Evolutionary conservation across 768 basidiomycete genomes (phyloP).

Genomic region (Harrya chromipes): DNA sequence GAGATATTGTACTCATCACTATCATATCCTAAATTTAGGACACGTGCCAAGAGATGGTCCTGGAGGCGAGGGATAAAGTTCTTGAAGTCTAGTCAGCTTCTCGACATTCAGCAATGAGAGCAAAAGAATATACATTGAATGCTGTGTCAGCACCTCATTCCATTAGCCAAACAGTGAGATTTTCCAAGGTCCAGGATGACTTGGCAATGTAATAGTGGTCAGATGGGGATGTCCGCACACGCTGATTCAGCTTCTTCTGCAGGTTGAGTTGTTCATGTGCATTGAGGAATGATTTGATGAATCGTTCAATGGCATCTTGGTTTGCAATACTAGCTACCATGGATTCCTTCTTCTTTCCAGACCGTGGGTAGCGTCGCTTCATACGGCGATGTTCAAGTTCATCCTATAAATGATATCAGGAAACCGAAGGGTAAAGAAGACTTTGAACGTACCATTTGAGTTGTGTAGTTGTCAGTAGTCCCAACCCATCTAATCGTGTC

Average conservation of each 20-base stretch:
- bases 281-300: constrained; percentile 14
- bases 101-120: too few relatives aligned
- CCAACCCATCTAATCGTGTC: not conserved
- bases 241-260: not conserved
- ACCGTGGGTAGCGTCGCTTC: constrained; percentile 35
- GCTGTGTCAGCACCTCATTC: constrained; percentile 23
- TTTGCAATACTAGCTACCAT: constrained; percentile 27
- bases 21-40: constrained; percentile 13
- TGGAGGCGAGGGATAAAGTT: constrained; percentile 19
- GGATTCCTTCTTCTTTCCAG: constrained; percentile 33
- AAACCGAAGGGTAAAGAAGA: too few relatives aligned
- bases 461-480: constrained; percentile 2
- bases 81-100: constrained; percentile 6
- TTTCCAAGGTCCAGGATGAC: constrained; percentile 1
- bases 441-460: not conserved
- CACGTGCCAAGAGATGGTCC: constrained; percentile 18
- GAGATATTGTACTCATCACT: constrained; percentile 29
- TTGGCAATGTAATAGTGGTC: constrained; percentile 24
- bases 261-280: not conserved
- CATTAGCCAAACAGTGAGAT: constrained; percentile 14
- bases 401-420: not conserved
- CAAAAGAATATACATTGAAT: constrained; percentile 11
- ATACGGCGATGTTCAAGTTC: constrained; percentile 35
- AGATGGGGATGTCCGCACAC: not conserved
- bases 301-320: constrained; percentile 17